phyloP scores from a whole-genome alignment of 768 basidiomycete genomes.

The Cystobasidium tubakii region DNA sequence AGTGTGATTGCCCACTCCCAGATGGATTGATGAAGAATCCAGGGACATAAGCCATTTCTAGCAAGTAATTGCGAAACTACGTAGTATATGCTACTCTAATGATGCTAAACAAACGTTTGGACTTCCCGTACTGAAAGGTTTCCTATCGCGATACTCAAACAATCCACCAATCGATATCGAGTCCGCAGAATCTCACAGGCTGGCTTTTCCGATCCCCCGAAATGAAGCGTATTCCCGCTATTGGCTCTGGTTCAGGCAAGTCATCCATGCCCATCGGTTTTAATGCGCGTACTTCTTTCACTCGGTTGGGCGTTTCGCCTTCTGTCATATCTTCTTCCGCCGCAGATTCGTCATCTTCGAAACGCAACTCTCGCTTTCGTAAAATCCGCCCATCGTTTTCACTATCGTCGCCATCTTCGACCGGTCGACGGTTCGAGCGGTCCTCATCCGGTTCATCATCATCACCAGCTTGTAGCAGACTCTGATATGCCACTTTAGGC shows the following conservation, averaged over 20 bases:
- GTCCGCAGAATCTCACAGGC: slow-evolving; percentile 38
- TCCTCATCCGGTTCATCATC: background rate
- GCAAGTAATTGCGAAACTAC: no score
- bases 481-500: slow-evolving; percentile 3
- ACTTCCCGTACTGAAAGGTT: no score
- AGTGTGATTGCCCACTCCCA: no score
- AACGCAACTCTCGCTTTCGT: background rate
- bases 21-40: no score
- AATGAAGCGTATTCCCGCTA: slow-evolving; percentile 17
- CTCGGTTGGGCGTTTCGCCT: slow-evolving; percentile 17
- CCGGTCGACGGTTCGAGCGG: background rate
- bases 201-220: slow-evolving; percentile 33
- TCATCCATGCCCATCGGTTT: background rate
- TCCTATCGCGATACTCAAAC: no score
- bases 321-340: background rate
- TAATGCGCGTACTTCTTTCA: slow-evolving; percentile 36
- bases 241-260: background rate
- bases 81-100: no score
- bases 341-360: background rate
- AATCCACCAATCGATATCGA: slow-evolving; percentile 41
- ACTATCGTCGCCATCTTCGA: background rate
- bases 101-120: no score
- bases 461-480: slow-evolving; percentile 2
- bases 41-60: no score
- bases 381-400: background rate